phyloP scores from a whole-genome alignment of 768 basidiomycete species.

The Lyophyllum decastes region DNA sequence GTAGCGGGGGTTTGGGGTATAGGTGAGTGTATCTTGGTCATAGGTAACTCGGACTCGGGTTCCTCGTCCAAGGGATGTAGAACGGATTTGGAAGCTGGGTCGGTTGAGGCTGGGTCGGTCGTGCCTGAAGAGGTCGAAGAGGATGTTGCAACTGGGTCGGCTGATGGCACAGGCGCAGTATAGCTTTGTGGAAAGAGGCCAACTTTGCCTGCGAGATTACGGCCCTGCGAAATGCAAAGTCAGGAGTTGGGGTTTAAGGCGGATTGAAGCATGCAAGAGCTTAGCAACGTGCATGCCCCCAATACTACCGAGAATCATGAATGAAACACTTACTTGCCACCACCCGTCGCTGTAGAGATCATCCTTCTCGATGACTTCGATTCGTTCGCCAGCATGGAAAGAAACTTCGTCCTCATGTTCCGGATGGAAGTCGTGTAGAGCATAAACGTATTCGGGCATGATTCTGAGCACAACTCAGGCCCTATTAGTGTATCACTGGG shows the following conservation, averaged over 20 bases:
- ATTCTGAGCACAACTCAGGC: slow-evolving; percentile 2
- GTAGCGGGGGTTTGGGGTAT: slow-evolving; percentile 39
- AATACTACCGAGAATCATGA: background rate
- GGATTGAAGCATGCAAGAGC: background rate
- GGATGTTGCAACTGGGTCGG: slow-evolving; percentile 23
- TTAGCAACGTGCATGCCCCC: background rate
- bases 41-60: slow-evolving; percentile 37
- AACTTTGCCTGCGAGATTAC: slow-evolving; percentile 76
- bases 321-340: slow-evolving; percentile 62
- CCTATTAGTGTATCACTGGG: background rate
- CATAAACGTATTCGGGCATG: slow-evolving; percentile 87
- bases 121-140: slow-evolving; percentile 24
- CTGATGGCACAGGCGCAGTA: slow-evolving; percentile 58
- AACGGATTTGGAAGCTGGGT: slow-evolving; percentile 18
- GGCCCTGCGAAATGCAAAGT: slow-evolving; percentile 57
- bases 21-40: slow-evolving; percentile 32
- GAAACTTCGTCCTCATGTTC: slow-evolving; percentile 94
- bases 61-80: slow-evolving; percentile 52
- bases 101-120: slow-evolving; percentile 14
- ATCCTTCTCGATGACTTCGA: slow-evolving; percentile 91
- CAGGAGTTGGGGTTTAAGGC: background rate
- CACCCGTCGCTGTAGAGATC: slow-evolving; percentile 94
- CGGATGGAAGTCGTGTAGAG: slow-evolving; percentile 83
- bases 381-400: slow-evolving; percentile 82
- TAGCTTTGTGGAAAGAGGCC: slow-evolving; percentile 93